Conservation (phyloP, 2,329 filamentous ascomycete species). For the Penicillium palitans region DNA sequence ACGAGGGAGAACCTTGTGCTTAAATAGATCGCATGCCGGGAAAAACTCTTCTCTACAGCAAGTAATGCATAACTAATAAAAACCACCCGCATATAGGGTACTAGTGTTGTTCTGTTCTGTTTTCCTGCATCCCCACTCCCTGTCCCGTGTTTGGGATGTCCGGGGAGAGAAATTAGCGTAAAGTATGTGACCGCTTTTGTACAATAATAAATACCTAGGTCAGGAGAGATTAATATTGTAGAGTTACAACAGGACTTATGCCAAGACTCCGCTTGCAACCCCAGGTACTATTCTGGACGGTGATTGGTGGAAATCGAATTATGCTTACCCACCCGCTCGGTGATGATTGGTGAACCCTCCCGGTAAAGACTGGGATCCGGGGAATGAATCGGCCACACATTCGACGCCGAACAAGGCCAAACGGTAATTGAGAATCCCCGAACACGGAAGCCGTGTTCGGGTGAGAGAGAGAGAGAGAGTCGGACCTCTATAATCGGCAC, state of each 20-base stretch:
- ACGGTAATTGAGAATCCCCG: conserved; percentile 2
- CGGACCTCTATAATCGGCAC: conserved; percentile 7
- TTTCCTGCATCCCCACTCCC: background rate
- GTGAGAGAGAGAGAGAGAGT: background rate
- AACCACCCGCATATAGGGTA: background rate
- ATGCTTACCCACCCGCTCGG: background rate
- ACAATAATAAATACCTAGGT: background rate
- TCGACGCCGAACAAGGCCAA: conserved; percentile 9
- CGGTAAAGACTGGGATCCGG: conserved; percentile 19
- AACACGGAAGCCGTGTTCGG: conserved; percentile 18
- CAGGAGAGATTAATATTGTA: conserved; percentile 6
- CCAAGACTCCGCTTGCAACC: conserved; percentile 23
- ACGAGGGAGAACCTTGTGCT: background rate
- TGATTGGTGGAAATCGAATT: conserved; percentile 12
- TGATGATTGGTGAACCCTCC: conserved; percentile 11
- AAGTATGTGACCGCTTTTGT: background rate
- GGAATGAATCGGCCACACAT: conserved; percentile 21
- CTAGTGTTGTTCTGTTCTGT: background rate
- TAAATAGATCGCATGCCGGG: conserved; percentile 8
- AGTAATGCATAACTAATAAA: conserved; percentile 1
- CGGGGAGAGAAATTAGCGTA: conserved; percentile 6
- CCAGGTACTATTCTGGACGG: background rate
- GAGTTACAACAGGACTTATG: conserved; percentile 12
- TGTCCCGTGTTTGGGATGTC: conserved; percentile 6
- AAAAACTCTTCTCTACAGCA: conserved; percentile 6